Percentiles rank a stretch among this genome's conserved stretches.
Evolutionary conservation across 1,139 yeast species (phyloP).

Genomic region (Scheffersomyces illinoinensis): DNA sequence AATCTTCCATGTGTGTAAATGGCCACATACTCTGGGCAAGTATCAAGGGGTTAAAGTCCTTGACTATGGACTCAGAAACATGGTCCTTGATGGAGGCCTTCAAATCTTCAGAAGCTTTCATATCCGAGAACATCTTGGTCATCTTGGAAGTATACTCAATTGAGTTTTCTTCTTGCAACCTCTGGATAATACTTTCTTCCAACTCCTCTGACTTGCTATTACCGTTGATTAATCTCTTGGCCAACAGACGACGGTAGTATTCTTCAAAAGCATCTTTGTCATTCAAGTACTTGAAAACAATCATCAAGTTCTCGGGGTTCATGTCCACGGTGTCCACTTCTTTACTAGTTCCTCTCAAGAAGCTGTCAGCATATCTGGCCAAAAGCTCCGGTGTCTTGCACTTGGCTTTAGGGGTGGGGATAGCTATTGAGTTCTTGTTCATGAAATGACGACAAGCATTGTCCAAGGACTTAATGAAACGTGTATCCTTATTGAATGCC

Average conservation of each 20-base stretch:
- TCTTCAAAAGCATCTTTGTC: conserved; percentile 96
- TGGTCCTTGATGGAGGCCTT: conserved; percentile 63
- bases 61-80: conserved; percentile 39
- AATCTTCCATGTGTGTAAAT: conserved; percentile 48
- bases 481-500: conserved; percentile 75
- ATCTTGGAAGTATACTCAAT: conserved; percentile 91
- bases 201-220: conserved; percentile 81
- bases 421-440: conserved; percentile 79
- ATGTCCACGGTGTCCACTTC: conserved; percentile 70
- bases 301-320: conserved; percentile 84
- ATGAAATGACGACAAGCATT: conserved; percentile 85
- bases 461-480: conserved; percentile 85
- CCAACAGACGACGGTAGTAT: conserved; percentile 84
- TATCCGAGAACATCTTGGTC: conserved; percentile 95
- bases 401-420: conserved; percentile 50
- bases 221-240: conserved; percentile 84
- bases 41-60: conserved; percentile 73
- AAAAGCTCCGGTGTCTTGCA: conserved; percentile 85
- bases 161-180: conserved; percentile 87
- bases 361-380: conserved; percentile 85
- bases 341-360: conserved; percentile 74
- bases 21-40: conserved; percentile 95
- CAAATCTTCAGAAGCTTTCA: conserved; percentile 81
- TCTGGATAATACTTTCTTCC: conserved; percentile 84
- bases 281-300: conserved; percentile 81